A percentile compares a stretch with the other conserved stretches of the same genome.
Evolutionary conservation across 345 rosid genomes (phyloP).

Genomic region (Salix brachista): DNA sequence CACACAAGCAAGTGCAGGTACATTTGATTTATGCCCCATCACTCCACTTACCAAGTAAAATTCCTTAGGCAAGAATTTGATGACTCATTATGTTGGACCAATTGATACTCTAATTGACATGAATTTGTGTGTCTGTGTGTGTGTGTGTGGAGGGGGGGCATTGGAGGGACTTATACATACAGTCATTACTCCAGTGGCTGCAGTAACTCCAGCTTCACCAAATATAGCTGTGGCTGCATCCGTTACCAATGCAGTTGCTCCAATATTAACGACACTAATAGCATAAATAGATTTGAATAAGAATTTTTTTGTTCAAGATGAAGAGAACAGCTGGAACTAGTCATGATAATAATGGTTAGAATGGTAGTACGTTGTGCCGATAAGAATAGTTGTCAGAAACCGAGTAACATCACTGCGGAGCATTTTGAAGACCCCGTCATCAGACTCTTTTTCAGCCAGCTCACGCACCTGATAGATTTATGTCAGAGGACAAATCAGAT

Average conservation of each 20-base stretch:
- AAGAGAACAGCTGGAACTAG: constrained; percentile 17
- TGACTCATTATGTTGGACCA: neutral
- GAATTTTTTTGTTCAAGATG: constrained; percentile 27
- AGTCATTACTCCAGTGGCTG: constrained; percentile 98
- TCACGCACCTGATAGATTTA: constrained; percentile 71
- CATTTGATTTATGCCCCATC: neutral
- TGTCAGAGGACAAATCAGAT: constrained; percentile 20
- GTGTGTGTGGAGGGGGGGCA: neutral
- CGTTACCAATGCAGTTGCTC: constrained; percentile 97
- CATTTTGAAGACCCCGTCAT: constrained; percentile 90
- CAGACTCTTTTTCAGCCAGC: constrained; percentile 93
- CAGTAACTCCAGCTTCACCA: constrained; percentile 99
- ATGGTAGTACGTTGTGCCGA: constrained; percentile 87
- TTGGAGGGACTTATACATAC: constrained; percentile 42
- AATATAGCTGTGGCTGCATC: constrained; percentile 97
- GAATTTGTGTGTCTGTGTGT: no score
- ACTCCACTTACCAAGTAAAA: neutral
- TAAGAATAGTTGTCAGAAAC: constrained; percentile 94
- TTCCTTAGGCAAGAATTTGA: neutral
- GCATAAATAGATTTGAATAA: constrained; percentile 32
- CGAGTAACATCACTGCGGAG: constrained; percentile 97
- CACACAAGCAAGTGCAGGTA: neutral
- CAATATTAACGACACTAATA: constrained; percentile 87
- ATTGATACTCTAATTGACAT: neutral
- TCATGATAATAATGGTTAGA: constrained; percentile 18